Percentiles rank a stretch among this genome's conserved stretches.
phyloP scores from a whole-genome alignment of 2,329 filamentous ascomycete genomes.

The Bipolaris zeicola region DNA sequence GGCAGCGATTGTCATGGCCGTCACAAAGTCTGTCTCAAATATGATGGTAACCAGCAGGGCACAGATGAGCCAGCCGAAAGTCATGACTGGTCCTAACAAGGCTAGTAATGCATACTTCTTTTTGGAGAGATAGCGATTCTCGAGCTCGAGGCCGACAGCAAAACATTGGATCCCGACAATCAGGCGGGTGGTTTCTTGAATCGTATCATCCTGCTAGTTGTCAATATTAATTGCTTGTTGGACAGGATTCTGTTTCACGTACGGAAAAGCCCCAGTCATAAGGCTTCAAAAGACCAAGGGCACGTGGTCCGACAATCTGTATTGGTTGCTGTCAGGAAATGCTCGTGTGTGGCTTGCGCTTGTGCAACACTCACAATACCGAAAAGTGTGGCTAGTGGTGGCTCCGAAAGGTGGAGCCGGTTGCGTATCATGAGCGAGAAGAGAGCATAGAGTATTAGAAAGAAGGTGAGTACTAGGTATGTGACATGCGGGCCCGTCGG shows the following conservation, averaged over 20 bases:
- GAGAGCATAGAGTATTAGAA: slow-evolving; percentile 54
- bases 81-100: slow-evolving; percentile 60
- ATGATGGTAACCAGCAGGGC: slow-evolving; percentile 54
- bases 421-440: slow-evolving; percentile 56
- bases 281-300: slow-evolving; percentile 49
- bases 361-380: slow-evolving; percentile 42
- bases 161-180: slow-evolving; percentile 54
- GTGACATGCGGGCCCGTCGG: slow-evolving; percentile 54
- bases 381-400: slow-evolving; percentile 54
- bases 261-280: slow-evolving; percentile 47
- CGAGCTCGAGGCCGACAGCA: slow-evolving; percentile 47
- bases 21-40: slow-evolving; percentile 53
- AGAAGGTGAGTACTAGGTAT: slow-evolving; percentile 53
- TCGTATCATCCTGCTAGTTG: slow-evolving; percentile 45
- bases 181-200: slow-evolving; percentile 52
- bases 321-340: not conserved
- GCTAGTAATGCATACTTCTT: slow-evolving; percentile 59
- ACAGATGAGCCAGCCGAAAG: slow-evolving; percentile 56
- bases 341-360: not conserved
- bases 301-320: slow-evolving; percentile 49
- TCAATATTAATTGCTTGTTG: not conserved
- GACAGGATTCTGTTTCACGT: not conserved
- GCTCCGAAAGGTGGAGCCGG: slow-evolving; percentile 56
- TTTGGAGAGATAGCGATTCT: slow-evolving; percentile 54
- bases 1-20: slow-evolving; percentile 59